Evolutionary conservation across 2,329 filamentous ascomycete genomes (phyloP), one percentile per base, ranked within the genome.

Genomic region (Alternaria novae-zelandiae): DNA sequence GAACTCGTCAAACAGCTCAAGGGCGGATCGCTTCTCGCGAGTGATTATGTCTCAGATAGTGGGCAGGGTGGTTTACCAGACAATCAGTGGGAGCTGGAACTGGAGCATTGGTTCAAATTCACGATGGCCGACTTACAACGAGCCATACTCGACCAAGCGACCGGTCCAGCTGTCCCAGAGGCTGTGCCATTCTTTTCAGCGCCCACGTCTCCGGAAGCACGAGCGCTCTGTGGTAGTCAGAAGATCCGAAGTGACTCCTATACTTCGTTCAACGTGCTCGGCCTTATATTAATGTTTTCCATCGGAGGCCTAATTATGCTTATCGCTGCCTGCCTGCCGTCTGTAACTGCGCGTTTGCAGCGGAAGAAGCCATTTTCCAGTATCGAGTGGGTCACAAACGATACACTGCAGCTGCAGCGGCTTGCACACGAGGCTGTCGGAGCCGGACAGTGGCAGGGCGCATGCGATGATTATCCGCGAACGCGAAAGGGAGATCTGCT

Each of bases 71-170:
- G 61, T 4, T 54, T 80, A 4, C 74, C 77, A 1, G 51, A 65
- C 20, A 75, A 76, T 28, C 79, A 82, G 61, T 81, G 80, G 79
- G 70, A 78, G 43, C 55, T 73, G 11, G 80, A 81, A 57, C 65
- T 80, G 9, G 61, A 71, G 20, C 64, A 69, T 43, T 80, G 74
- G 75, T 68, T 76, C 46, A 71, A 65, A 17, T 65, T 66, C 7
- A 65, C 65, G 12, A 60, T 82, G 2, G 76, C 79, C 12, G 63
- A 62, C 2, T 43, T 80, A 4, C 78, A 81, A 63, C 51, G 64
- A 13, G 17, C 54, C 6, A 63, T 68, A 36, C 59, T 74, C 20
- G 64, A 65, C n/a, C 46, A 55, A 15, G 64, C 59, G 5, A 68
- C 66, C 15, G 69, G 69, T 2, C 56, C 53, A n/a, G 32, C n/a